phyloP scores from a whole-genome alignment of 768 basidiomycete genomes.

The Rhizopogon vesiculosus region DNA sequence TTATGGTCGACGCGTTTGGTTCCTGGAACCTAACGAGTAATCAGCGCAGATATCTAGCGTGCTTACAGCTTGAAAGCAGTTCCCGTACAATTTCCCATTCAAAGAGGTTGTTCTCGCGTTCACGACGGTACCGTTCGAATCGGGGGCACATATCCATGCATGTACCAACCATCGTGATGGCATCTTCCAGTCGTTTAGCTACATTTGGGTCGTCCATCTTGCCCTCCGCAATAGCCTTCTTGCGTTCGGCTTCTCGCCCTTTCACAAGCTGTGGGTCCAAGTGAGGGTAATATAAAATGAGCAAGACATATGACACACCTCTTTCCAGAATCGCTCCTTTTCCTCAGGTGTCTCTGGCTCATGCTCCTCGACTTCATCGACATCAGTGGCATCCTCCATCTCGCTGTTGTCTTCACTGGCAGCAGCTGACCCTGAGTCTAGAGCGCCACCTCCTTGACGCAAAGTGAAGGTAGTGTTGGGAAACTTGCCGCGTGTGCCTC shows the following conservation, averaged over 20 bases:
- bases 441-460: constrained; percentile 18
- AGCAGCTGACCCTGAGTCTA: constrained; percentile 24
- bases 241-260: constrained; percentile 66
- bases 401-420: constrained; percentile 32
- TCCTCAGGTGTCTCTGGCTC: constrained; percentile 58
- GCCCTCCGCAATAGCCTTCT: constrained; percentile 72
- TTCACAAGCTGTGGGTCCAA: constrained; percentile 52
- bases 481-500: constrained; percentile 32
- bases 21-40: constrained; percentile 58
- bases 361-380: constrained; percentile 37
- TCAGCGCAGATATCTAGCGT: constrained; percentile 26
- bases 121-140: constrained; percentile 88
- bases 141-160: constrained; percentile 94
- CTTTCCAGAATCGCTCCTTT: constrained; percentile 65
- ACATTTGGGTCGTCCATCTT: constrained; percentile 85
- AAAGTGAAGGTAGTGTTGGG: constrained; percentile 37
- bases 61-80: constrained; percentile 3
- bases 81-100: constrained; percentile 75
- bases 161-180: constrained; percentile 90
- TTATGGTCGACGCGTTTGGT: constrained; percentile 84
- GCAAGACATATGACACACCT: constrained; percentile 40
- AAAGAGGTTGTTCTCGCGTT: constrained; percentile 84
- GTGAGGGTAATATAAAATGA: constrained; percentile 15
- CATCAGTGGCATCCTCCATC: constrained; percentile 27
- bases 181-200: constrained; percentile 78